These are phyloP conservation scores for Cylindrotheca fusiformis DNA, from an alignment of 108 stramenopile species.

Conservation along the genomic window DNA sequence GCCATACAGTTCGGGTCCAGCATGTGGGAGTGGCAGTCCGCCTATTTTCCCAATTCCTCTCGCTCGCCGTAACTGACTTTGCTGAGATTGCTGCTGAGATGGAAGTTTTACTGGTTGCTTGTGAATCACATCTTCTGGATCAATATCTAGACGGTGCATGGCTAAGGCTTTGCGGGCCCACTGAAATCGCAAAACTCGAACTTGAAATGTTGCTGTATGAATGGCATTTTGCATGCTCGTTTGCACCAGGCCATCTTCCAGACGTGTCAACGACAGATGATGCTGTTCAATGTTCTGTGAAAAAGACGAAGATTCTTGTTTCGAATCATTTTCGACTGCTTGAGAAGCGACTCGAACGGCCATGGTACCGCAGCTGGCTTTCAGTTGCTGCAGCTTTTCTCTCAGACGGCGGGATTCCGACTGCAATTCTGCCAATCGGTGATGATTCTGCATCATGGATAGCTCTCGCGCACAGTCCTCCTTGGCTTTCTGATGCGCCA, in stretches of 20 bases:
- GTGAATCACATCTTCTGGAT: slow-evolving; percentile 37
- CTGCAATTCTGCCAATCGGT: slow-evolving; percentile 21
- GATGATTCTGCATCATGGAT: background rate
- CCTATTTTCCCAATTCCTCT: slow-evolving; percentile 79
- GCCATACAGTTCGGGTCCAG: slow-evolving; percentile 75
- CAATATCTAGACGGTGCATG: slow-evolving; percentile 71
- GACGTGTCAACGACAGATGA: slow-evolving; percentile 16
- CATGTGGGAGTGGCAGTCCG: slow-evolving; percentile 76
- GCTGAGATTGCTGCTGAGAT: background rate
- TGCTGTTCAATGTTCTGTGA: slow-evolving; percentile 16
- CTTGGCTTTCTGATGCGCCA: slow-evolving; percentile 17
- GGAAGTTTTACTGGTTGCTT: slow-evolving; percentile 9
- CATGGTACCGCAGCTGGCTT: slow-evolving; percentile 28
- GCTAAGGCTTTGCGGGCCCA: slow-evolving; percentile 68
- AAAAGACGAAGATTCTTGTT: slow-evolving; percentile 14
- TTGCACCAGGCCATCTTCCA: slow-evolving; percentile 23
- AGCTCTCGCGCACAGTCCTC: slow-evolving; percentile 32
- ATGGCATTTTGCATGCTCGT: slow-evolving; percentile 29
- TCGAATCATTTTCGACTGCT: slow-evolving; percentile 33
- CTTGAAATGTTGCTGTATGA: slow-evolving; percentile 33
- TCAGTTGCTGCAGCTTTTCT: slow-evolving; percentile 16
- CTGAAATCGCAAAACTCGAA: slow-evolving; percentile 54
- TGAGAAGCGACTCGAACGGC: slow-evolving; percentile 29
- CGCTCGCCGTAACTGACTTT: slow-evolving; percentile 21
- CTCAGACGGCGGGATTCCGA: slow-evolving; percentile 26